Percentiles rank a stretch among this genome's conserved stretches.
These are phyloP conservation scores for Kluyveromyces dobzhanskii DNA, from an alignment of 805 yeast genomes.

Conservation along the genomic window DNA sequence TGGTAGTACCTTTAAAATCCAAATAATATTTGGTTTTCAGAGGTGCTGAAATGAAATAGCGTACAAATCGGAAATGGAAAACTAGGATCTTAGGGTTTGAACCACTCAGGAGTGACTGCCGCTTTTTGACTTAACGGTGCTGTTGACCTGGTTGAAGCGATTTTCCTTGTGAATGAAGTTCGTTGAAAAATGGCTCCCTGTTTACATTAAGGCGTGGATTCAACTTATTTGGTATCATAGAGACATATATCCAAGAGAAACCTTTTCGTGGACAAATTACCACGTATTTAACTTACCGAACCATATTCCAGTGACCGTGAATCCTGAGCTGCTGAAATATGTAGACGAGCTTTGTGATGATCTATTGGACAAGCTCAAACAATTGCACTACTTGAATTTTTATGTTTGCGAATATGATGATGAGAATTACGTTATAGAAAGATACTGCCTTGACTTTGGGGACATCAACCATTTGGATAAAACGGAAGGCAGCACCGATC, in stretches of 20 bases:
- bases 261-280: constrained; percentile 30
- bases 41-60: too few species aligned
- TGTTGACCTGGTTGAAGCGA: too few species aligned
- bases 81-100: too few species aligned
- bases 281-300: constrained; percentile 36
- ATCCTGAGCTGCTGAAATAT: constrained; percentile 36
- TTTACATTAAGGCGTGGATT: constrained; percentile 32
- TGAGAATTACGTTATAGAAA: constrained; percentile 19
- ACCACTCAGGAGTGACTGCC: too few species aligned
- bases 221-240: constrained; percentile 31
- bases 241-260: constrained; percentile 29
- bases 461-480: constrained; percentile 22
- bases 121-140: too few species aligned
- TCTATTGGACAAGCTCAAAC: constrained; percentile 17
- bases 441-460: constrained; percentile 25
- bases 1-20: too few species aligned
- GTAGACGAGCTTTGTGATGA: constrained; percentile 28
- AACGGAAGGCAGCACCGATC: constrained; percentile 6
- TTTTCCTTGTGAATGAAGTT: constrained; percentile 9
- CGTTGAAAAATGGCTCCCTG: constrained; percentile 21
- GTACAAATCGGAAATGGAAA: too few species aligned
- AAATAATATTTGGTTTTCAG: too few species aligned
- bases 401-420: constrained; percentile 17
- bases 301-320: constrained; percentile 36
- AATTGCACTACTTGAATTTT: constrained; percentile 17